Conservation (phyloP, 805 yeast species). For the Debaryomyces maramus region DNA sequence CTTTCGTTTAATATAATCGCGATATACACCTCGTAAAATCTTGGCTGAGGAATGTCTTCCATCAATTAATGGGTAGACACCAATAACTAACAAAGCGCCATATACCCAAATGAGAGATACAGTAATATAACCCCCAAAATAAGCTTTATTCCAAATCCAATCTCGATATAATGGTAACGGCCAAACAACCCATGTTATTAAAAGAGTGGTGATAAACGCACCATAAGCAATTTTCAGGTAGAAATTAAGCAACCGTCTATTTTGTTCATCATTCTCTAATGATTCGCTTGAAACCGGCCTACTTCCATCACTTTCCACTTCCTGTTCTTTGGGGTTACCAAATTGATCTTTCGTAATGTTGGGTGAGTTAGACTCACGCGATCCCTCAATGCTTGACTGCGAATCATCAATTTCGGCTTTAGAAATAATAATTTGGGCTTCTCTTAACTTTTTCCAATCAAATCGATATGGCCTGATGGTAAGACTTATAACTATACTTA, state of each 20-base stretch:
- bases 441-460: conserved; percentile 28
- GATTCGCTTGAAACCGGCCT: background rate
- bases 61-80: conserved; percentile 34
- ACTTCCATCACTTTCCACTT: background rate
- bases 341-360: no score
- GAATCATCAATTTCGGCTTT: no score
- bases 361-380: no score
- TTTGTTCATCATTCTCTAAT: conserved; percentile 3
- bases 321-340: no score
- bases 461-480: conserved; percentile 24
- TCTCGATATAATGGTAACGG: conserved; percentile 45
- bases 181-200: conserved; percentile 41
- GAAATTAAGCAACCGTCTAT: conserved; percentile 9
- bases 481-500: conserved; percentile 26
- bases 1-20: conserved; percentile 14
- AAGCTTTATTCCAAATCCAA: conserved; percentile 37
- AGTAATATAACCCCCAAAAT: conserved; percentile 39
- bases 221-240: conserved; percentile 27
- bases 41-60: conserved; percentile 32
- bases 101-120: conserved; percentile 42
- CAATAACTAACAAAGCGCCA: conserved; percentile 31
- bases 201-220: conserved; percentile 23
- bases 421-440: conserved; percentile 18
- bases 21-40: conserved; percentile 20
- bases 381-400: no score